phyloP scores from a whole-genome alignment of 306 rosid genomes.

The Delonix regia region DNA sequence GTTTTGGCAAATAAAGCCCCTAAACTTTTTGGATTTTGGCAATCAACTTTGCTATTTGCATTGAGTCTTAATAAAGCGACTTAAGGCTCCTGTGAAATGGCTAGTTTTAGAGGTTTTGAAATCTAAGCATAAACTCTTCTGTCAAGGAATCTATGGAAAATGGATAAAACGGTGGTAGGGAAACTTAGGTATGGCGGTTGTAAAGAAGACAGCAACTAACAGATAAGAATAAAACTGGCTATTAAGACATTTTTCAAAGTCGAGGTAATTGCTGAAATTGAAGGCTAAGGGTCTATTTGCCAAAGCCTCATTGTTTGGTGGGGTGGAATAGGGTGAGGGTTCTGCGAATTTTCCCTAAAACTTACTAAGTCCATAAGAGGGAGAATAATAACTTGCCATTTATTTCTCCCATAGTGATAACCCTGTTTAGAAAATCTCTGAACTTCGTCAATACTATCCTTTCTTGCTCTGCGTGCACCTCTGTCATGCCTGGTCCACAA shows the following conservation, averaged over 20 bases:
- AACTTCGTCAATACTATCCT: constrained; percentile 73
- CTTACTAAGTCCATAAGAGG: constrained; percentile 21
- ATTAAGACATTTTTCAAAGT: constrained; percentile 21
- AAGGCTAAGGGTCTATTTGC: not conserved
- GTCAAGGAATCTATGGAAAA: not conserved
- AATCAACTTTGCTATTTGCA: not conserved
- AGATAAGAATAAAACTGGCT: constrained; percentile 4
- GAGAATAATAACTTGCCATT: constrained; percentile 70
- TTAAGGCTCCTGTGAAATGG: not conserved
- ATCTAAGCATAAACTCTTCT: not conserved
- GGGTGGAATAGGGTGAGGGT: not conserved
- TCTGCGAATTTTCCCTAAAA: constrained; percentile 24
- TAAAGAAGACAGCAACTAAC: constrained; percentile 20
- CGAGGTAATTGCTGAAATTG: constrained; percentile 12
- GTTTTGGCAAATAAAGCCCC: constrained; percentile 1
- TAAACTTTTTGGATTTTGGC: not conserved
- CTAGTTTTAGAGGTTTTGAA: not conserved
- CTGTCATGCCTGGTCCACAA: constrained; percentile 78
- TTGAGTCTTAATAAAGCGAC: constrained; percentile 7
- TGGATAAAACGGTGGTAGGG: not conserved
- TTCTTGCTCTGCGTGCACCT: constrained; percentile 85
- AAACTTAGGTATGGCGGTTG: not conserved
- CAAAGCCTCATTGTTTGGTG: not conserved
- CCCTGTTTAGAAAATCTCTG: constrained; percentile 86
- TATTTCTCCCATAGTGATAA: constrained; percentile 94